phyloP scores from a whole-genome alignment of 805 yeast genomes.

The Teunomyces cretensis region DNA sequence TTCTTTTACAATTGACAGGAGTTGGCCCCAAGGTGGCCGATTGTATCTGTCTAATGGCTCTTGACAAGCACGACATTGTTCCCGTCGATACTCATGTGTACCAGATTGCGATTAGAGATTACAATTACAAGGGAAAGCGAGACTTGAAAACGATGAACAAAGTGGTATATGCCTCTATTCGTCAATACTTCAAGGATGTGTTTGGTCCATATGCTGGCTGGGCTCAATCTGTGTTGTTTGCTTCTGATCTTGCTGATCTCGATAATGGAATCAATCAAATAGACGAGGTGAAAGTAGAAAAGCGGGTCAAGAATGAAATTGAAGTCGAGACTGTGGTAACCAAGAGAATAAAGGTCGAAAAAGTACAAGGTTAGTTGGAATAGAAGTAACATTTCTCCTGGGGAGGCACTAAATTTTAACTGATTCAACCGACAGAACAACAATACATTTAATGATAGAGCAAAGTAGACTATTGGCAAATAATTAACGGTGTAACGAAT shows the following conservation, averaged over 20 bases:
- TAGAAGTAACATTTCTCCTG: too few species aligned
- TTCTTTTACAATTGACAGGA: conserved; percentile 68
- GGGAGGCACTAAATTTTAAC: too few species aligned
- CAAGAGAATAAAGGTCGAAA: not conserved
- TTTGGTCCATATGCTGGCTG: conserved; percentile 97
- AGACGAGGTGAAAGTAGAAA: not conserved
- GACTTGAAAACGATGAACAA: conserved; percentile 48
- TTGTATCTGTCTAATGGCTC: conserved; percentile 89
- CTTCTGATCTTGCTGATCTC: conserved; percentile 75
- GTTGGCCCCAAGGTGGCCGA: conserved; percentile 99
- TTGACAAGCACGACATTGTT: conserved; percentile 81
- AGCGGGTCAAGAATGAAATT: not conserved
- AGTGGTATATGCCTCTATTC: conserved; percentile 54
- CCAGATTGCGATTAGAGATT: conserved; percentile 83
- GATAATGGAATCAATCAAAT: conserved; percentile 59
- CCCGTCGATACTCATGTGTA: conserved; percentile 96
- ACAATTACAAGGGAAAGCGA: conserved; percentile 51
- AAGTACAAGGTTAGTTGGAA: not conserved
- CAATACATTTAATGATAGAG: too few species aligned
- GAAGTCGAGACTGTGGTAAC: not conserved
- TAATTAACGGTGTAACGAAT: too few species aligned
- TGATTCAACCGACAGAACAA: too few species aligned
- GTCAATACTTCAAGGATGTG: conserved; percentile 55
- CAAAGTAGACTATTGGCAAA: too few species aligned
- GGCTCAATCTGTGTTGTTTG: conserved; percentile 95